These are phyloP conservation scores for Alloascoidea hylecoeti DNA, from an alignment of 805 yeast genomes.

Conservation along the genomic window DNA sequence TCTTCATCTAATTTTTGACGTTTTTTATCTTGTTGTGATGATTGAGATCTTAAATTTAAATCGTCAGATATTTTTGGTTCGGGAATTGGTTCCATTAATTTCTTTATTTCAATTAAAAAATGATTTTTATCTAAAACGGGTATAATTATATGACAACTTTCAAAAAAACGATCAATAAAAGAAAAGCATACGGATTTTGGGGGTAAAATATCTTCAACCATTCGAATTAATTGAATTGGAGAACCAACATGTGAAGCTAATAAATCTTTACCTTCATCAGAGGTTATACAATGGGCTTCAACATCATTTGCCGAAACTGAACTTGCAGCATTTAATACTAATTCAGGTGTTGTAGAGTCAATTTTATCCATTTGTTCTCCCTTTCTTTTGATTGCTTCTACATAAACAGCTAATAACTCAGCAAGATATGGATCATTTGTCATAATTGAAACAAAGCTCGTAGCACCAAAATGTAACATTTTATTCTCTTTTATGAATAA, in stretches of 20 bases:
- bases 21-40: too few relatives aligned
- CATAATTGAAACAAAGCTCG: background rate
- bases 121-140: constrained; percentile 1
- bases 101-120: background rate
- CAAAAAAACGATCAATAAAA: background rate
- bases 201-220: background rate
- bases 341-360: too few relatives aligned
- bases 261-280: constrained; percentile 3
- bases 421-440: constrained; percentile 1
- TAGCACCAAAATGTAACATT: constrained; percentile 3
- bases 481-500: background rate
- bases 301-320: background rate
- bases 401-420: background rate
- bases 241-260: background rate
- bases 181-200: background rate
- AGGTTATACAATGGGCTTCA: too few relatives aligned
- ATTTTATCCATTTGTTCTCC: constrained; percentile 2
- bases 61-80: too few relatives aligned
- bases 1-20: background rate
- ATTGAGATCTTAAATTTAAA: too few relatives aligned
- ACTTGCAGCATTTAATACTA: too few relatives aligned
- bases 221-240: background rate
- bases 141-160: background rate
- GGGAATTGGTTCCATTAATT: too few relatives aligned
- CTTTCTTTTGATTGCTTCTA: background rate